Percentiles rank a stretch among this genome's conserved stretches.
Evolutionary conservation across 1,284 basidiomycete species (phyloP).

Genomic region (Puccinia triticina): DNA sequence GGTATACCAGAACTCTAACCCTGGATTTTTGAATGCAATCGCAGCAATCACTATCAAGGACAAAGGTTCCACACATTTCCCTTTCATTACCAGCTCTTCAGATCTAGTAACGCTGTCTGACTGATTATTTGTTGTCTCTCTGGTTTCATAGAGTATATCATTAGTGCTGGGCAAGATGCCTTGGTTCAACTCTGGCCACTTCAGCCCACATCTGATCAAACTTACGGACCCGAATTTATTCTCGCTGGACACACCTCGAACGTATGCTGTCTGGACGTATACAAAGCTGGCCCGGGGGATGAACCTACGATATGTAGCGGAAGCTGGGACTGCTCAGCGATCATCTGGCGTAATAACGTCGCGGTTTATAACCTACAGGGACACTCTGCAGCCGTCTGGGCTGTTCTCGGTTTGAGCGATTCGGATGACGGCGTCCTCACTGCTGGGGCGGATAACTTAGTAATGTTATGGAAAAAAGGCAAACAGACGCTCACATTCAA

Average conservation of each 20-base stretch:
- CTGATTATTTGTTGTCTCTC: neutral
- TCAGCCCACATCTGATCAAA: conserved; percentile 63
- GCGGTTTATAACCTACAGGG: conserved; percentile 76
- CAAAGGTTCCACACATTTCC: conserved; percentile 55
- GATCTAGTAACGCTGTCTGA: neutral
- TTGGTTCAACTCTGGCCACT: conserved; percentile 78
- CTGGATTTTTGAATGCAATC: conserved; percentile 79
- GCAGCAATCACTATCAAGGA: conserved; percentile 66
- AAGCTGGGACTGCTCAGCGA: conserved; percentile 96
- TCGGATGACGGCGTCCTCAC: conserved; percentile 76
- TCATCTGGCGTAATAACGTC: conserved; percentile 85
- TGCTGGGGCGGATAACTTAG: conserved; percentile 92
- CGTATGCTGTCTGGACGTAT: conserved; percentile 76
- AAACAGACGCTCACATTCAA: conserved; percentile 62
- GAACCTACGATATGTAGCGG: conserved; percentile 63
- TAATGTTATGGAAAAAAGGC: conserved; percentile 75
- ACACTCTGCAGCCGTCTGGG: conserved; percentile 92
- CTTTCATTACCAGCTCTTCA: conserved; percentile 25
- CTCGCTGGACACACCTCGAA: conserved; percentile 80
- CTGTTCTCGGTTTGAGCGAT: conserved; percentile 75
- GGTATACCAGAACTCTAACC: conserved; percentile 68
- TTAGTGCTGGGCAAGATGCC: conserved; percentile 81
- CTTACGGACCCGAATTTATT: conserved; percentile 58
- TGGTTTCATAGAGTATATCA: conserved; percentile 72
- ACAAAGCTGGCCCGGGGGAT: conserved; percentile 28